A percentile compares a stretch with the other conserved stretches of the same genome.
These are phyloP conservation scores for Lycium ferocissimum DNA, from an alignment of 257 asterid species.

Conservation along the genomic window DNA sequence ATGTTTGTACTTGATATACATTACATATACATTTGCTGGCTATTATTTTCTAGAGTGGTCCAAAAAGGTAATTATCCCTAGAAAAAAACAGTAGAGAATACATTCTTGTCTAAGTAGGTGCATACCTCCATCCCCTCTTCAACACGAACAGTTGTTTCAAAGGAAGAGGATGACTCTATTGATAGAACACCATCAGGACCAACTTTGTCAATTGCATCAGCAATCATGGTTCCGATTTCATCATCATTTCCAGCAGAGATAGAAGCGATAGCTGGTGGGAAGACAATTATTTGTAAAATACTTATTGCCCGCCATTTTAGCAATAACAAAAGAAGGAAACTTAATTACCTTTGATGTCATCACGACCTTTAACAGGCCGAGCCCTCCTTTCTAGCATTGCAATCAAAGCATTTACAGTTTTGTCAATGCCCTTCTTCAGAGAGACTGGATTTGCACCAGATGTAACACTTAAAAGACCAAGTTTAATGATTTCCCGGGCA, in stretches of 20 bases:
- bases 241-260: conserved; percentile 97
- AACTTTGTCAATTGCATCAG: conserved; percentile 97
- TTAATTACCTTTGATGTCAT: conserved; percentile 79
- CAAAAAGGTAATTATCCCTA: no score
- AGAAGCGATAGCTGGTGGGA: conserved; percentile 74
- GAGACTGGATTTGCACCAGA: conserved; percentile 98
- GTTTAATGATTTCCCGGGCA: conserved; percentile 93
- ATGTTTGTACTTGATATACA: no score
- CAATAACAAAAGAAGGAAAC: neutral
- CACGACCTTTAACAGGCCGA: conserved; percentile 91
- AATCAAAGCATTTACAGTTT: conserved; percentile 72
- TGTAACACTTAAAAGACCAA: conserved; percentile 90
- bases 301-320: neutral
- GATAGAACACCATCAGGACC: conserved; percentile 99
- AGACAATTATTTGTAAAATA: conserved; percentile 13
- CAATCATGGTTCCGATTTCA: conserved; percentile 80
- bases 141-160: conserved; percentile 92
- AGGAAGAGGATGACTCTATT: conserved; percentile 95
- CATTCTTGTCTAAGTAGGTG: conserved; percentile 18
- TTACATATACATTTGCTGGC: no score
- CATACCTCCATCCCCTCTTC: conserved; percentile 99
- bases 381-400: conserved; percentile 81
- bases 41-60: no score
- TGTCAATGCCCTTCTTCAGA: conserved; percentile 88
- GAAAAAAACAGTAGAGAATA: neutral